Evolutionary conservation across 345 rosid species (phyloP).

Genomic region (Dimocarpus longan): DNA sequence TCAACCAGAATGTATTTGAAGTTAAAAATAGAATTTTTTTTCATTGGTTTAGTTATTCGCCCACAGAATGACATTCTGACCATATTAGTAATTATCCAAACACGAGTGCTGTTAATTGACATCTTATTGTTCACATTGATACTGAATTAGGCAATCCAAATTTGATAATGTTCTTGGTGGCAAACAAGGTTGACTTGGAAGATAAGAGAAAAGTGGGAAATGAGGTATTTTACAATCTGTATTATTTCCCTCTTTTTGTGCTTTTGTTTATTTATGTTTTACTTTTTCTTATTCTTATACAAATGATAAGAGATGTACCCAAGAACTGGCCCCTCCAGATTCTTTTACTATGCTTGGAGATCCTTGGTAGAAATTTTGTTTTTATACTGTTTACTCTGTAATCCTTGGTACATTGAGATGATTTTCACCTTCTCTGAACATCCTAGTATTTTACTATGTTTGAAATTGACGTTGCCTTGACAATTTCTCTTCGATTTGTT

Average conservation of each 20-base stretch:
- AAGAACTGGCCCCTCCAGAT: background rate
- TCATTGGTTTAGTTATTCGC: background rate
- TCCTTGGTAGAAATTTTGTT: background rate
- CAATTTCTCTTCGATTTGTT: background rate
- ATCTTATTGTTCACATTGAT: background rate
- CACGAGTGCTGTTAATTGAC: background rate
- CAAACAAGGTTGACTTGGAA: slow-evolving; percentile 73
- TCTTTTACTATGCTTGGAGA: background rate
- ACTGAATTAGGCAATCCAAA: slow-evolving; percentile 60
- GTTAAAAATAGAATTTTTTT: background rate
- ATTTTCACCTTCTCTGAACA: background rate
- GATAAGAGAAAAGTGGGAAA: slow-evolving; percentile 60
- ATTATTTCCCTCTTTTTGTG: background rate
- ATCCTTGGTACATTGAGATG: background rate
- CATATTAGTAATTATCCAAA: background rate
- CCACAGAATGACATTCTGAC: background rate
- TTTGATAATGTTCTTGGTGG: slow-evolving; percentile 67
- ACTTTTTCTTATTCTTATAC: background rate
- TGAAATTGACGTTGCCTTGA: background rate
- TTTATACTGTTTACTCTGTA: background rate
- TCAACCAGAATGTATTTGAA: background rate
- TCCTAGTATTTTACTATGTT: background rate
- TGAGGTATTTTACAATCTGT: slow-evolving; percentile 45
- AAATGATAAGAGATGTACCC: background rate
- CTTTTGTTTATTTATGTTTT: background rate